Percentiles rank a stretch among this genome's conserved stretches.
Evolutionary conservation across 1,284 basidiomycete genomes (phyloP).

Genomic region (Cutaneotrichosporon mucoides): DNA sequence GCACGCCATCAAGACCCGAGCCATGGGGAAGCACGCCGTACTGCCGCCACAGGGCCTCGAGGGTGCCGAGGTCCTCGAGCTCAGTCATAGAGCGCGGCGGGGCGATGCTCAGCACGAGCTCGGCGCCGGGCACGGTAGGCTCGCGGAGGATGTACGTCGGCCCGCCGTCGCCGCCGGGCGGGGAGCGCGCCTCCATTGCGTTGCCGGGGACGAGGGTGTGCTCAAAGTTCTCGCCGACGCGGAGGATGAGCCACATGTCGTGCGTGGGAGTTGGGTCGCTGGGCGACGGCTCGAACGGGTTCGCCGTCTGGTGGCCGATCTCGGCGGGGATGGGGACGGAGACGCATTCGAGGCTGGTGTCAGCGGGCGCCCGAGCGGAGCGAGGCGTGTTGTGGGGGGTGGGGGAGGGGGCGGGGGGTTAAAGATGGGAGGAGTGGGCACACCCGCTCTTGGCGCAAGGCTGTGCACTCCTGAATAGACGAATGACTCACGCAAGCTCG

Average conservation of each 20-base stretch:
- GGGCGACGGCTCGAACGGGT: constrained; percentile 43
- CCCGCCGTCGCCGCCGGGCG: constrained; percentile 22
- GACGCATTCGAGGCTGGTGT: constrained; percentile 44
- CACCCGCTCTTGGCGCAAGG: too few relatives aligned
- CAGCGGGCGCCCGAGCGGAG: neutral
- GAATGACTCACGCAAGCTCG: constrained; percentile 36
- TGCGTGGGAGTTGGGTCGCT: constrained; percentile 43
- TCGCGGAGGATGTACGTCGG: constrained; percentile 23
- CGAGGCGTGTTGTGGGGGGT: too few relatives aligned
- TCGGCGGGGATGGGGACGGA: constrained; percentile 44
- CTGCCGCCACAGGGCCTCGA: constrained; percentile 65
- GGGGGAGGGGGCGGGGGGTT: too few relatives aligned
- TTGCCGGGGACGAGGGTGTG: constrained; percentile 39
- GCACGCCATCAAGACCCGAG: constrained; percentile 28
- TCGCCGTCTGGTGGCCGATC: constrained; percentile 46
- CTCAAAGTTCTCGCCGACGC: constrained; percentile 43
- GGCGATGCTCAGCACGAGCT: constrained; percentile 47
- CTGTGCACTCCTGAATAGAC: neutral
- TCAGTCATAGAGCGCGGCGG: constrained; percentile 24
- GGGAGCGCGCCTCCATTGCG: constrained; percentile 19
- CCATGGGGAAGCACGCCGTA: constrained; percentile 54
- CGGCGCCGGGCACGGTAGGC: constrained; percentile 32
- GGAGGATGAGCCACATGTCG: constrained; percentile 49
- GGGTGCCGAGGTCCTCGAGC: constrained; percentile 61
- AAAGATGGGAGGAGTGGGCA: too few relatives aligned